Base-by-base conservation (phyloP, 2,329 filamentous ascomycete genomes). In the Beauveria rudraprayagi region DNA sequence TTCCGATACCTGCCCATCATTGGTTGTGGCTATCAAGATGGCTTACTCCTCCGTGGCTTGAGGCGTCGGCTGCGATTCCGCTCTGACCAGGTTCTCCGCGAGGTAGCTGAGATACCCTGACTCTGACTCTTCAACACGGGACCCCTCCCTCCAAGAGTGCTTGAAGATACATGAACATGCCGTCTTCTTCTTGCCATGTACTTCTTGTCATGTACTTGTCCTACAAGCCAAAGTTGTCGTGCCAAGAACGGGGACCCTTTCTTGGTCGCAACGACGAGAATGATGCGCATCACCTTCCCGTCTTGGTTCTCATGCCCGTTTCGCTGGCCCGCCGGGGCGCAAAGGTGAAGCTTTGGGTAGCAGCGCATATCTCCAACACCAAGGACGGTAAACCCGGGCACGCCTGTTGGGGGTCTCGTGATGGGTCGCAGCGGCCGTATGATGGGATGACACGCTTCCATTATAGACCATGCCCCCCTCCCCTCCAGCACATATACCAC, bases 271-370 rank as follows among this genome's bases (percentile, higher is more conserved):
- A 41, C 55, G 46, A 41, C 19, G n/a, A 37, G 1, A 26, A 30
- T 43, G 16, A 3, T 19, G 14, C 44, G 24, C 56, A 59, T 59
- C 47, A 59, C 56, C 56, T 59, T 59, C 56, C 56, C 19, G 24
- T 52, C 14, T 52, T 11, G 56, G 47, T 40, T 8, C 26, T 14
- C 19, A 24, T 30, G 11, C 28, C 55, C 55, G 54, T 47, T 17
- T 47, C 6, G 30, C 19, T 46, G 26, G 40, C n/a, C 37, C 17
- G 26, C 28, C n/a, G 16, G n/a, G 19, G 19, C 19, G 41, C 28
- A n/a, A 37, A 34, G 54, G 17, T 47, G 24, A 34, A n/a, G 41
- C 28, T 26, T 26, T 24, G 41, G 17, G 41, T 34, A 14, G 43
- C 40, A 37, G 11, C 40, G 26, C 54, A 56, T 30, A 8, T 28